Percentiles rank a stretch among this genome's conserved stretches.
Evolutionary conservation across 805 yeast species (phyloP).

Genomic region (Suhomyces sp.): DNA sequence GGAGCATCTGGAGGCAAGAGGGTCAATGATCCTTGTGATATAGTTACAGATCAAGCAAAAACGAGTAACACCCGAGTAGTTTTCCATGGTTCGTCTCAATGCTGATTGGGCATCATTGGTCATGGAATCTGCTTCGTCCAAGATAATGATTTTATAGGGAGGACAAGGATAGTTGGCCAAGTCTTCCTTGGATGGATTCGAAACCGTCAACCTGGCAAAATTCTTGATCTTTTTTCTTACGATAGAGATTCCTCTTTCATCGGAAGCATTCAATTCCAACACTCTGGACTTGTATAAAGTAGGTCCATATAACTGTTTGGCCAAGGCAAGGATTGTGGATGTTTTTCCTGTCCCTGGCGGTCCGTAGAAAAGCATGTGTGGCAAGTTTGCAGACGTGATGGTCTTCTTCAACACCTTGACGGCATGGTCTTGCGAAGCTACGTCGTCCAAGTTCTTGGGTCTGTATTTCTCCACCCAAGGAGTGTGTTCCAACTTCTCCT

Average conservation of each 20-base stretch:
- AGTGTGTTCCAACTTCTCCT: conserved; percentile 49
- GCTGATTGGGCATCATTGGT: conserved; percentile 97
- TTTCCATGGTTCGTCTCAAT: conserved; percentile 90
- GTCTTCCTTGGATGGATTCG: conserved; percentile 74
- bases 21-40: conserved; percentile 94
- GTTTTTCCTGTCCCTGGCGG: conserved; percentile 96
- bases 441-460: conserved; percentile 82
- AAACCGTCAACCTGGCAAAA: conserved; percentile 81
- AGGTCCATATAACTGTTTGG: conserved; percentile 77
- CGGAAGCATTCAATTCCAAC: conserved; percentile 83
- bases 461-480: conserved; percentile 95
- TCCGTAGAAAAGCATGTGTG: conserved; percentile 90
- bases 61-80: conserved; percentile 81
- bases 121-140: conserved; percentile 98
- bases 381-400: conserved; percentile 75
- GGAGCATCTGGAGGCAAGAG: conserved; percentile 93
- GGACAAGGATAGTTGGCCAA: conserved; percentile 86
- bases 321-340: conserved; percentile 80
- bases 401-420: conserved; percentile 80
- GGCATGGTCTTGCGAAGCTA: conserved; percentile 89
- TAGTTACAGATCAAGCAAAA: conserved; percentile 95
- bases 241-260: conserved; percentile 86
- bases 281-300: conserved; percentile 65
- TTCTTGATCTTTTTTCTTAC: conserved; percentile 83
- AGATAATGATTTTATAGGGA: conserved; percentile 86